phyloP scores from a whole-genome alignment of 345 rosid genomes.

The Erodium maritimum region DNA sequence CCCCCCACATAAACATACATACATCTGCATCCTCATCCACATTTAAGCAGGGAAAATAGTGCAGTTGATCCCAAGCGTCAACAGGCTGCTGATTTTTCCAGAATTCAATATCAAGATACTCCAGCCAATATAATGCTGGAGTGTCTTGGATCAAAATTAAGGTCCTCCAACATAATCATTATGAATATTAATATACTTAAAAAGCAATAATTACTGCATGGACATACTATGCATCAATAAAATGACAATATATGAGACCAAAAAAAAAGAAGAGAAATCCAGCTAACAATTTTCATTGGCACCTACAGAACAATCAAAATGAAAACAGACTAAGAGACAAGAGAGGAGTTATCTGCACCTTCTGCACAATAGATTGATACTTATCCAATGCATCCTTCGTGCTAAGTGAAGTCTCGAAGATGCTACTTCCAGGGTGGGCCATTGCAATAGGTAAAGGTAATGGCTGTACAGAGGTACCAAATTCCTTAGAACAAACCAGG shows the following conservation, averaged over 20 bases:
- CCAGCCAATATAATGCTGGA: background rate
- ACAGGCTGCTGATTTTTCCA: no score
- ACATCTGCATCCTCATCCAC: no score
- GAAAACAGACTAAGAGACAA: background rate
- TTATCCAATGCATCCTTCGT: constrained; percentile 92
- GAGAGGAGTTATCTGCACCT: constrained; percentile 29
- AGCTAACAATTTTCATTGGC: background rate
- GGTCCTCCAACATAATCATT: no score
- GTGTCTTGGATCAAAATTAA: no score
- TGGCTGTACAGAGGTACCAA: constrained; percentile 35
- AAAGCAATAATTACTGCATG: background rate
- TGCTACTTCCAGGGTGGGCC: constrained; percentile 49
- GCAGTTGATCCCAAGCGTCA: no score
- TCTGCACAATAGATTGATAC: constrained; percentile 68
- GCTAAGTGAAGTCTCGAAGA: constrained; percentile 54
- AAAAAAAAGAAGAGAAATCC: background rate
- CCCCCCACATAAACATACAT: no score
- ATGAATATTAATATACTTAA: background rate
- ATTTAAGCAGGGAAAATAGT: no score
- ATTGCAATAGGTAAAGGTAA: constrained; percentile 38
- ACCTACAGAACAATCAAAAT: background rate
- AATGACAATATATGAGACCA: background rate
- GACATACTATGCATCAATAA: background rate
- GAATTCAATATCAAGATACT: background rate
- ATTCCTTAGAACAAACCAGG: constrained; percentile 26